Base-by-base conservation (phyloP, 2,329 filamentous ascomycete genomes). In the Talaromyces sp. region DNA sequence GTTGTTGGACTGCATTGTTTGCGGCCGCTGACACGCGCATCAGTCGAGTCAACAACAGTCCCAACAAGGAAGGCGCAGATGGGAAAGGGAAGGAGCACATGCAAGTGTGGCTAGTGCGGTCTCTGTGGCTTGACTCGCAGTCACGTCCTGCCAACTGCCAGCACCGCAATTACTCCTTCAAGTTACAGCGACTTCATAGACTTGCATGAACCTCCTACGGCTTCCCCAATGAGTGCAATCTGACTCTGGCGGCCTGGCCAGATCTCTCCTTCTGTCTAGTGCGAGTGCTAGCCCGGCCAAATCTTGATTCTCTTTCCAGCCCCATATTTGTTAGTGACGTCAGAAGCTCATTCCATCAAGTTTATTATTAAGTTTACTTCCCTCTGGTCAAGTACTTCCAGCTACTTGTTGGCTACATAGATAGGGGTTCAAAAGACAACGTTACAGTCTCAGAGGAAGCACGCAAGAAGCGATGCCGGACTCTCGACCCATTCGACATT, bases 101-200 rank as follows among this genome's bases (percentile, higher is more conserved):
- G 58, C 17, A 54, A 19, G 37, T 54, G 47, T 50, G 47, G 47
- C 47, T 50, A 8, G 19, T 50, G 8, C 1, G 6, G 25, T 9
- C 15, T 11, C 43, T 62, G 57, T 50, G 47, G 47, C 25, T 50
- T 47, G 15, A 11, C 25, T 60, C 45, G 31, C 58, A 61, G 58
- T 9, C 11, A 8, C 22, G 22, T 22, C 22, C 22, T 22, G 4
- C 10, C 17, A 1, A 11, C 17, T 35, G 15, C 10, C 25, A 27
- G 17, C 15, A 43, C 39, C 17, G 22, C 19, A 19, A 27, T 17
- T 27, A 27, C 47, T 27, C 49, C 49, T 9, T 50, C 25, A 3
- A 15, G 19, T 17, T 17, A 50, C 15, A 33, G 33, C 27, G 15
- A 33, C 27, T 33, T 8, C 8, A 17, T 15, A 31, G 47, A 31